Evolutionary conservation across 2,329 filamentous ascomycete species (phyloP), one percentile per base, ranked within the genome.

Genomic region (Pseudophaeomoniella oleicola): DNA sequence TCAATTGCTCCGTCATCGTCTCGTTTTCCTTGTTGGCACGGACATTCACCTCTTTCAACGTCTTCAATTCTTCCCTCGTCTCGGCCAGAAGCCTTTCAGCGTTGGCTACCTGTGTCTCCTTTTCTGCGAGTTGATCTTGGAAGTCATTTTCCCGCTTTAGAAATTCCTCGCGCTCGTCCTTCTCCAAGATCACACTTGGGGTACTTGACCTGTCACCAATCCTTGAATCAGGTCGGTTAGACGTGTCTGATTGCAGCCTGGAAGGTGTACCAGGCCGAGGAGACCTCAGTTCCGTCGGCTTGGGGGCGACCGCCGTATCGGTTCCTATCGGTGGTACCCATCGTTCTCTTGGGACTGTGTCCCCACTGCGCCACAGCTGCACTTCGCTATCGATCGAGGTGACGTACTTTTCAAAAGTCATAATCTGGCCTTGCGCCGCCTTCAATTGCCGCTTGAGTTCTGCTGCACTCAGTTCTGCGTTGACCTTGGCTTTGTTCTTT

Each of bases 401-500:
- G 42, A 96, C 82, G 53, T 96, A 96, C 40, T 66, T 75, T 55
- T 94, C 83, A 57, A 92, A 96, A 12, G 76, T 87, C 15, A 82
- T 84, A 46, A 90, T 79, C 56, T 94, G 87, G 36, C 73, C 76
- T 59, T 94, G 87, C 11, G 86, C 85, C 61, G 94, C 94, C 63
- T 84, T 87, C 55, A 98, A 76, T 52, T 94, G 71, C 35, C 78
- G 71, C 63, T 96, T 98, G 67, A 98, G 76, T 60, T 98, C 90
- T 10, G 86, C 77, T 32, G 90, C 90, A 52, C 88, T 96, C 50
- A 98, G 74, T 60, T 98, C 90, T 32, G 88, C 87, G 56, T 98
- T 98, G 72, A 98, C 81, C 79, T 96, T 98, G 60, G 90, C 90
- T 71, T 96, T 96, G 69, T 96, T 96, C 79, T 96, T 94, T 67